Evolutionary conservation across 2,329 filamentous ascomycete species (phyloP), one percentile per base, ranked within the genome.

Genomic region (Aspergillus felis): DNA sequence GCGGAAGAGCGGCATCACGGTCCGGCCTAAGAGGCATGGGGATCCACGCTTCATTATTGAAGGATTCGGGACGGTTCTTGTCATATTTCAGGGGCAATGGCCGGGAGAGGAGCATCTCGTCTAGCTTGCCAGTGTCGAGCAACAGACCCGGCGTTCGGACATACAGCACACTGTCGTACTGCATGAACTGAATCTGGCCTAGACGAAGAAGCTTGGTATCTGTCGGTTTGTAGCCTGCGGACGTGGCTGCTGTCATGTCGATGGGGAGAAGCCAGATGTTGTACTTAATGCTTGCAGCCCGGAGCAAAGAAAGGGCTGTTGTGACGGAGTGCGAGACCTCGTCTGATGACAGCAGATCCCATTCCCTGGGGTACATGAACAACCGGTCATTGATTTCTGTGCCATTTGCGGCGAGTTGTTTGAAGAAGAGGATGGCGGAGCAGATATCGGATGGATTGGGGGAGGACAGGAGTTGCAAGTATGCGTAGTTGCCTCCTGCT

Each of bases 321-420:
- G 68, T 60, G 50, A 75, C 64, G 1, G 66, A 61, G 32, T 68
- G 63, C 0, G 69, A 62, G 5, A 66, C 64, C 24, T 61, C 54
- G 22, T 61, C 59, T 2, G 61, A 57, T 28, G 63, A 63, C 63
- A 66, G 68, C 17, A 62, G 53, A 54, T 79, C 77, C 77, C 77
- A 79, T 58, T 76, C 73, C 56, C 72, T 66, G 7, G 78, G 78
- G 60, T 80, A 80, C 61, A 80, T 72, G 50, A 79, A 74, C n/a
- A 80, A 64, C 10, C 75, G 73, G 41, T 78, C 76, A 41, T 75
- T 69, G 25, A 74, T 56, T 14, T 61, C 67, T 4, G 70, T 71
- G 54, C 65, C 65, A 29, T 75, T 73, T 27, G 66, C 68, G 0
- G 70, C 59, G 38, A 79, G 66, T 20, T 68, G 66, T 62, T 76